Base-by-base conservation (phyloP, 164 flowering plant genomes). In the Vitis cinerea region DNA sequence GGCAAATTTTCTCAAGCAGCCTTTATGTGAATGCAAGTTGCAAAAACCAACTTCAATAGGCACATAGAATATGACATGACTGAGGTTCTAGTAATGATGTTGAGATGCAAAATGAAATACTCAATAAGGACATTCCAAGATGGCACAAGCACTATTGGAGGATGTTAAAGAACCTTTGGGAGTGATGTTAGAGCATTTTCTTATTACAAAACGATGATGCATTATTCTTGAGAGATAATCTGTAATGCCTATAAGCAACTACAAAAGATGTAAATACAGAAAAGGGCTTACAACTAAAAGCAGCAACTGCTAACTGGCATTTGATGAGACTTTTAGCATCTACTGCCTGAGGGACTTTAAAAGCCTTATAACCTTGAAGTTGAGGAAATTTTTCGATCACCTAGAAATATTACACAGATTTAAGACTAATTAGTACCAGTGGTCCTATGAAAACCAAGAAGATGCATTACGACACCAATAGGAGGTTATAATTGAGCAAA, bases 331-430 rank as follows among this genome's bases (percentile, higher is more conserved):
- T 65, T 79, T 81, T 72, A 51, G 60, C 79, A 79, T 88, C 90
- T 71, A 77, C 70, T 52, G 31, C 53, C 10, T 68, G 61, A 61
- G 97, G 89, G 29, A 89, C 74, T 55, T 67, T 80, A 69, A 85
- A 81, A 70, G 86, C 77, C 76, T 71, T 78, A 66, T 85, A 90
- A 74, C 80, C 85, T 68, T 64, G 68, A 48, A 94, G 85, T 63
- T 92, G 99, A 62, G 97, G 99, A 77, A 94, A 94, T 67, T 92
- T 94, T 68, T 82, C 82, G 14, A 74, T 75, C 30, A 92, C 95
- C 99, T 94, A 77, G 47, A 71, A n/a, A 16, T 64, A 64, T 1
- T 62, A 72, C 8, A n/a, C 16, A 58, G 47, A 29, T 10, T 52
- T 29, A 52, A 50, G 31, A 49, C 50, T 1, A 9, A 4, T 37